A percentile compares a stretch with the other conserved stretches of the same genome.
phyloP scores from a whole-genome alignment of 768 basidiomycete genomes.

The Lactifluus rugatus region DNA sequence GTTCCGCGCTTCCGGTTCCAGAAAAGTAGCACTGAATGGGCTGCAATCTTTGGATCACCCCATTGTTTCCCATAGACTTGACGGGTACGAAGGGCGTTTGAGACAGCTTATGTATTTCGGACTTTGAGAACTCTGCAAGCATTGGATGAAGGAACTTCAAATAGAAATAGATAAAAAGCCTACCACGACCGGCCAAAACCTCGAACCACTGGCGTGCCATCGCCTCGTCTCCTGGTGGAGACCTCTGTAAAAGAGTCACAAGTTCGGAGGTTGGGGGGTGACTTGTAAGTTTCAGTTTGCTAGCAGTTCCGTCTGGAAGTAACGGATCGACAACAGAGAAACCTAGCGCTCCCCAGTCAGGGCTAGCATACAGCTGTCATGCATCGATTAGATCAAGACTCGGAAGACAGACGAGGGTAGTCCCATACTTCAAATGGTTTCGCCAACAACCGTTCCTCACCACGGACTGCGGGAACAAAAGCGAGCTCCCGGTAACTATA shows the following conservation, averaged over 20 bases:
- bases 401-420: background rate
- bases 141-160: background rate
- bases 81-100: constrained; percentile 60
- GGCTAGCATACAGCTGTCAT: constrained; percentile 58
- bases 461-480: constrained; percentile 69
- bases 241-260: constrained; percentile 46
- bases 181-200: constrained; percentile 54
- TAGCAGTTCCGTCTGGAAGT: constrained; percentile 40
- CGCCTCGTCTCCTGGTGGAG: constrained; percentile 44
- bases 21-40: constrained; percentile 67
- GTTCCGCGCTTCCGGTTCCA: constrained; percentile 39
- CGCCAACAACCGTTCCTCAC: constrained; percentile 44
- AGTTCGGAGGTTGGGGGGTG: constrained; percentile 60
- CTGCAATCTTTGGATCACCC: constrained; percentile 26
- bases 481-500: constrained; percentile 44
- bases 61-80: constrained; percentile 25
- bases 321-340: constrained; percentile 56
- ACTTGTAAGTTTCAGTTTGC: constrained; percentile 58
- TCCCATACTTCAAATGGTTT: constrained; percentile 52
- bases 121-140: constrained; percentile 44
- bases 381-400: background rate
- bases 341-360: constrained; percentile 64
- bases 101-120: constrained; percentile 49
- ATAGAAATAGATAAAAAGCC: constrained; percentile 17
- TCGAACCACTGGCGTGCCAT: constrained; percentile 61